A percentile compares a stretch with the other conserved stretches of the same genome.
Evolutionary conservation across 495 filamentous ascomycete genomes (phyloP).

Genomic region (Penicillium flavigenum): DNA sequence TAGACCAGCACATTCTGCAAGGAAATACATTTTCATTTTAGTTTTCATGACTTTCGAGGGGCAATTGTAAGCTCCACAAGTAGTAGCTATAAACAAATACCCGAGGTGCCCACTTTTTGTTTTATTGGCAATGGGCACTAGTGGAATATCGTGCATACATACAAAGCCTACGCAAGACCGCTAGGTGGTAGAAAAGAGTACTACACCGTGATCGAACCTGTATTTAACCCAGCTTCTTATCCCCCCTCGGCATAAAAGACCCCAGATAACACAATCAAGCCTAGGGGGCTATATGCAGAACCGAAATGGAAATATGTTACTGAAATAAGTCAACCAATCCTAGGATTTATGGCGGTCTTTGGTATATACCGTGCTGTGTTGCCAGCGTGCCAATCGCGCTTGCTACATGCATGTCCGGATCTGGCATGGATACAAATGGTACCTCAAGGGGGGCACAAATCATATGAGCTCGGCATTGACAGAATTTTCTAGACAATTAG

Average conservation of each 20-base stretch:
- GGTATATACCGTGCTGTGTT: not conserved
- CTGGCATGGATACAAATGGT: not conserved
- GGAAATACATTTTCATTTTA: slow-evolving; percentile 7
- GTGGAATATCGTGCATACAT: not conserved
- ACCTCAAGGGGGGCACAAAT: not conserved
- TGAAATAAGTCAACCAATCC: not conserved
- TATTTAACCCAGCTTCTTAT: not conserved
- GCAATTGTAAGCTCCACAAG: not conserved
- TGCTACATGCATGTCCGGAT: not conserved
- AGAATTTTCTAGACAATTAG: no score
- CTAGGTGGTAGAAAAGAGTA: not conserved
- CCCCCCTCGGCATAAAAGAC: not conserved
- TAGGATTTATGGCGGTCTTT: not conserved
- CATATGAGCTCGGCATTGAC: not conserved
- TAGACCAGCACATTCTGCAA: slow-evolving; percentile 12
- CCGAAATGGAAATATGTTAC: not conserved
- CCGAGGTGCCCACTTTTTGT: not conserved
- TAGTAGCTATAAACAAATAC: not conserved
- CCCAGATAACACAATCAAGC: not conserved
- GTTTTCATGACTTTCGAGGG: not conserved
- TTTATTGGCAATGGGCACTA: no score
- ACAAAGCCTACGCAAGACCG: not conserved
- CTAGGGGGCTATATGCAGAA: not conserved
- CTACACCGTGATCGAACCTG: not conserved
- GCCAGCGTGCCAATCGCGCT: not conserved